phyloP scores from a whole-genome alignment of 208 protist genomes.

The Acanthamoeba royreba region DNA sequence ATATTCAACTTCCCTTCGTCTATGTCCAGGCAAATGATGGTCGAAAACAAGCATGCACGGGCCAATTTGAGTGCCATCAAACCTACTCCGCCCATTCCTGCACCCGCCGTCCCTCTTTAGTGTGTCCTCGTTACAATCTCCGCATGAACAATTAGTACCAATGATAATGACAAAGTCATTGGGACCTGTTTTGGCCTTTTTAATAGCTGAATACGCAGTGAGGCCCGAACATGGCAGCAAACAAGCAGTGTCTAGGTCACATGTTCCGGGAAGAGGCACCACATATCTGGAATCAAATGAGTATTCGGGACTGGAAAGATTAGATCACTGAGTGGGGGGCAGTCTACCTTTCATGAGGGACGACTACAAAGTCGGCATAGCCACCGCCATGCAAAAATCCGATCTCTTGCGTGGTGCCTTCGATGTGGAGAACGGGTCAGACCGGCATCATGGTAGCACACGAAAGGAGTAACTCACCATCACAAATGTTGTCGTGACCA shows the following conservation, averaged over 20 bases:
- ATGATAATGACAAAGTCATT: constrained; percentile 19
- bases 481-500: constrained; percentile 16
- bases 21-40: constrained; percentile 8
- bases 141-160: background rate
- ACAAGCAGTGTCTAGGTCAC: background rate
- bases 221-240: constrained; percentile 27
- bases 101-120: background rate
- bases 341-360: background rate
- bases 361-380: background rate
- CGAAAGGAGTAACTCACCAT: background rate
- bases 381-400: background rate
- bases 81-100: constrained; percentile 1
- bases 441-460: background rate
- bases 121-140: too few species aligned
- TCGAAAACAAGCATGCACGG: background rate
- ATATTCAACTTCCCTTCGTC: background rate
- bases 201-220: constrained; percentile 13
- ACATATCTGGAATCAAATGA: too few species aligned
- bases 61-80: constrained; percentile 41
- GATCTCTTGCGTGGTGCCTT: background rate
- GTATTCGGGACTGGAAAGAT: too few species aligned
- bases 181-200: background rate
- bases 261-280: background rate
- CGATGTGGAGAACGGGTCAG: too few species aligned
- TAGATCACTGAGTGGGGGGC: too few species aligned